These are phyloP conservation scores for Fusarium acutatum DNA, from an alignment of 2,329 filamentous ascomycete species.

Conservation along the genomic window DNA sequence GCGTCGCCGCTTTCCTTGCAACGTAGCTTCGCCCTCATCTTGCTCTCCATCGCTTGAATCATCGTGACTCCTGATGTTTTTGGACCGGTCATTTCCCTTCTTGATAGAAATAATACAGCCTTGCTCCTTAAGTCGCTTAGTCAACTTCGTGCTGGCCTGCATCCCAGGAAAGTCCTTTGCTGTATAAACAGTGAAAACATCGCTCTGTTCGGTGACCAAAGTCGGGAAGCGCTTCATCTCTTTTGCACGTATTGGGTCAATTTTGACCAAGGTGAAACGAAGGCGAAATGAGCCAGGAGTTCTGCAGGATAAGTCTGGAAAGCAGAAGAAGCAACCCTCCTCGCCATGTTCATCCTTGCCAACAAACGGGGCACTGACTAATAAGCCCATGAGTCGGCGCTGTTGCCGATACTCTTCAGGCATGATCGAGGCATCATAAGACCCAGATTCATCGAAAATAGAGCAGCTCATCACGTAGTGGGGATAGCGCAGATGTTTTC, in stretches of 20 bases:
- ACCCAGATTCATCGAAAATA: conserved; percentile 75
- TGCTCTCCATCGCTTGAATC: conserved; percentile 57
- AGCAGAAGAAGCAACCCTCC: conserved; percentile 86
- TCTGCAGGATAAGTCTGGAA: conserved; percentile 82
- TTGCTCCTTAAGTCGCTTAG: conserved; percentile 78
- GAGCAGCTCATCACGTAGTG: conserved; percentile 80
- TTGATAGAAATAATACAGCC: conserved; percentile 87
- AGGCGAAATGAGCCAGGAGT: conserved; percentile 80
- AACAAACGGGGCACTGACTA: conserved; percentile 80
- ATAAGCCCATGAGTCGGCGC: conserved; percentile 79
- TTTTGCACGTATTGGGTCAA: conserved; percentile 69
- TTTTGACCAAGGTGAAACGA: conserved; percentile 76
- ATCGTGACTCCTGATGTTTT: conserved; percentile 48
- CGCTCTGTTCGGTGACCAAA: conserved; percentile 65
- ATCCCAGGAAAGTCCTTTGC: conserved; percentile 90
- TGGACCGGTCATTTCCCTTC: conserved; percentile 78
- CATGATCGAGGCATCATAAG: conserved; percentile 74
- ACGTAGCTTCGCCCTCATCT: conserved; percentile 39
- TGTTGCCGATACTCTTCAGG: conserved; percentile 77
- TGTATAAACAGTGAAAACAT: conserved; percentile 81
- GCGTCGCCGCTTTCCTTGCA: conserved; percentile 37
- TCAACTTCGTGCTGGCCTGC: conserved; percentile 77
- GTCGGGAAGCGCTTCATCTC: conserved; percentile 56
- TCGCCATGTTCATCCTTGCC: conserved; percentile 76
- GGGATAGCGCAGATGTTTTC: conserved; percentile 63